A percentile compares a stretch with the other conserved stretches of the same genome.
Conservation (phyloP, 1,139 yeast genomes). For the Geotrichum australiense region DNA sequence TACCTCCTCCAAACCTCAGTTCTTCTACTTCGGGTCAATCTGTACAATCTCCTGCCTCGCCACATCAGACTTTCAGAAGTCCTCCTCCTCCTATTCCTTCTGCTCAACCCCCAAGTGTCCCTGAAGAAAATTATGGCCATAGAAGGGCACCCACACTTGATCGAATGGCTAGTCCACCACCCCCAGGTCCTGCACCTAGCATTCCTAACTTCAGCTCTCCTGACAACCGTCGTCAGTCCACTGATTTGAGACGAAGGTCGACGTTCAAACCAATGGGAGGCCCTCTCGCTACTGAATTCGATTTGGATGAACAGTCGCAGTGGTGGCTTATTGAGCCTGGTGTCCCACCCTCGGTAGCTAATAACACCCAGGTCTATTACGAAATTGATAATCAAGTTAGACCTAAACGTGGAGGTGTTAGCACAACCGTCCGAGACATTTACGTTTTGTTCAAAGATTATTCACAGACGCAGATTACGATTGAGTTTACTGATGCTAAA, state of each 20-base stretch:
- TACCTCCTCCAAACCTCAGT: too few species aligned
- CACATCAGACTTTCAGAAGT: constrained; percentile 27
- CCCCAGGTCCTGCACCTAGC: constrained; percentile 10
- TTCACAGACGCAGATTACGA: constrained; percentile 52
- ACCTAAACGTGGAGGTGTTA: constrained; percentile 49
- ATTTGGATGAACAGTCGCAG: constrained; percentile 35
- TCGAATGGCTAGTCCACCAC: constrained; percentile 8
- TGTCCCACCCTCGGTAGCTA: constrained; percentile 51
- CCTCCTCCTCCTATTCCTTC: constrained; percentile 19
- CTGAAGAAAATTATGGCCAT: neutral
- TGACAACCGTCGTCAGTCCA: too few species aligned
- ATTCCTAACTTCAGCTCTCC: too few species aligned
- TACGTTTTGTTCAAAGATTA: constrained; percentile 70
- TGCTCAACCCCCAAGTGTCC: constrained; percentile 12
- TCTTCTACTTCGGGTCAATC: constrained; percentile 6
- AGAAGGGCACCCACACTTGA: neutral
- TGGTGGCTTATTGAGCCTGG: constrained; percentile 62
- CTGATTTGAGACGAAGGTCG: constrained; percentile 1
- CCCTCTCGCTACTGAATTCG: constrained; percentile 25
- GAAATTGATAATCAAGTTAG: constrained; percentile 60
- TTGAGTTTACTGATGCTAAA: constrained; percentile 40
- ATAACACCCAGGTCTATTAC: constrained; percentile 41
- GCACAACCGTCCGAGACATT: constrained; percentile 54
- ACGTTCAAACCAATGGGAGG: neutral
- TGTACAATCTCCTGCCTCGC: constrained; percentile 2